Percentiles rank a stretch among this genome's conserved stretches.
Conservation (phyloP, 2,329 filamentous ascomycete genomes). For the Leptosphaerulina australis region DNA sequence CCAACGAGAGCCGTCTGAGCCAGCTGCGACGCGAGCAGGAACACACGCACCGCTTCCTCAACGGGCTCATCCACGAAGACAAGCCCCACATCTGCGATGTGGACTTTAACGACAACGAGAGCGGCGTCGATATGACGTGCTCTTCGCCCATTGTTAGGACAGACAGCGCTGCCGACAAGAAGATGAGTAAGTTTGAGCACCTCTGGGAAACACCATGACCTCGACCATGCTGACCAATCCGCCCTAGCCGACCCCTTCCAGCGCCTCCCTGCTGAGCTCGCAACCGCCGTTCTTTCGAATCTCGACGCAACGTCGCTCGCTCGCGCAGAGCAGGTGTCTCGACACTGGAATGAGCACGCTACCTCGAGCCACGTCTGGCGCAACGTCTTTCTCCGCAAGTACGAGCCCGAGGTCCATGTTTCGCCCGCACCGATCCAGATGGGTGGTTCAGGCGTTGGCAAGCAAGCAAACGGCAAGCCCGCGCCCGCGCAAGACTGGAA, state of each 20-base stretch:
- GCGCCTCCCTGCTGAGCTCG: constrained; percentile 64
- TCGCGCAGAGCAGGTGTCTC: constrained; percentile 62
- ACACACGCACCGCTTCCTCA: constrained; percentile 42
- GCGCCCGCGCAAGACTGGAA: constrained; percentile 74
- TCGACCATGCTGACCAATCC: too few species aligned
- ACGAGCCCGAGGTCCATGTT: constrained; percentile 54
- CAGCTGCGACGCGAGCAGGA: constrained; percentile 42
- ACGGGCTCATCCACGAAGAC: constrained; percentile 28
- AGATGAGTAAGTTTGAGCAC: constrained; percentile 40
- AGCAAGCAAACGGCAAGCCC: constrained; percentile 55
- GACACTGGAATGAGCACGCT: constrained; percentile 61
- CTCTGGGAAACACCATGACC: too few species aligned
- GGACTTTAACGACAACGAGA: constrained; percentile 47
- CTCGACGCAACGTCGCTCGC: constrained; percentile 64
- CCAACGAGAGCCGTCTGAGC: constrained; percentile 41
- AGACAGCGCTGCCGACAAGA: constrained; percentile 43
- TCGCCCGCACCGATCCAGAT: constrained; percentile 56
- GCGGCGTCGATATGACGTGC: constrained; percentile 48
- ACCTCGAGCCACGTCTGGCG: constrained; percentile 67
- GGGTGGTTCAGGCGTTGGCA: constrained; percentile 61
- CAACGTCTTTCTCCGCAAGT: constrained; percentile 63
- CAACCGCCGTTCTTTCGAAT: constrained; percentile 63
- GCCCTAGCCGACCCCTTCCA: constrained; percentile 58
- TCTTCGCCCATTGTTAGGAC: constrained; percentile 40
- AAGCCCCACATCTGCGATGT: constrained; percentile 24